Conservation (phyloP, 257 asterid species). For the Anisodus acutangulus region DNA sequence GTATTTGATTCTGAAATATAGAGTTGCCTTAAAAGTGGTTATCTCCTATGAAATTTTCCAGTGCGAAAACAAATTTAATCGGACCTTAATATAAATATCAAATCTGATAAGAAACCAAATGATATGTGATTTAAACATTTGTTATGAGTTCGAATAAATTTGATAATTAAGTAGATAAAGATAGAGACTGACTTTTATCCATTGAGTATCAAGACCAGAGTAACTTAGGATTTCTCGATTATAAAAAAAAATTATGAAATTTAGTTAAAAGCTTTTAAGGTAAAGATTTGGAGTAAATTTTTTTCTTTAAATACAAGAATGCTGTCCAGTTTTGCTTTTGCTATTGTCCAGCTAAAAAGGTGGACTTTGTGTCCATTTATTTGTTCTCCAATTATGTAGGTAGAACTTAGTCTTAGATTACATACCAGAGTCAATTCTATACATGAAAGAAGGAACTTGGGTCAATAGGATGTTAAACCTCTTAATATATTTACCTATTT, state of each 20-base stretch:
- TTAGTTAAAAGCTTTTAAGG: background rate
- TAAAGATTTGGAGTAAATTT: constrained; percentile 31
- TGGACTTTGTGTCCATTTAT: constrained; percentile 29
- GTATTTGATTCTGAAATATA: background rate
- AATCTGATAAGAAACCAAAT: no score
- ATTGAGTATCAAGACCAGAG: no score
- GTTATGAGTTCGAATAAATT: no score
- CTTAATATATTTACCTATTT: no score
- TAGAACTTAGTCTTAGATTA: background rate
- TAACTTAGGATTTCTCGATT: background rate
- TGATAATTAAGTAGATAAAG: no score
- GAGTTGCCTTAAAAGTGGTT: background rate
- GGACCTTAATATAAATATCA: no score
- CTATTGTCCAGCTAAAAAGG: constrained; percentile 36
- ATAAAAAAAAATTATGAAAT: background rate
- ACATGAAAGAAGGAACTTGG: background rate
- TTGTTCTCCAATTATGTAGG: background rate
- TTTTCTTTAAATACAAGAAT: constrained; percentile 4
- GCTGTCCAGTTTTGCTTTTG: constrained; percentile 29
- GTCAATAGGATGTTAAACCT: background rate
- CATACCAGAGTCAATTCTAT: background rate
- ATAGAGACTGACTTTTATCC: no score
- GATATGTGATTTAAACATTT: no score
- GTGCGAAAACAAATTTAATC: no score
- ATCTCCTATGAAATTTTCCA: background rate